Base-by-base conservation (phyloP, 352 stramenopile species). In the Phytophthora sansomeana region DNA sequence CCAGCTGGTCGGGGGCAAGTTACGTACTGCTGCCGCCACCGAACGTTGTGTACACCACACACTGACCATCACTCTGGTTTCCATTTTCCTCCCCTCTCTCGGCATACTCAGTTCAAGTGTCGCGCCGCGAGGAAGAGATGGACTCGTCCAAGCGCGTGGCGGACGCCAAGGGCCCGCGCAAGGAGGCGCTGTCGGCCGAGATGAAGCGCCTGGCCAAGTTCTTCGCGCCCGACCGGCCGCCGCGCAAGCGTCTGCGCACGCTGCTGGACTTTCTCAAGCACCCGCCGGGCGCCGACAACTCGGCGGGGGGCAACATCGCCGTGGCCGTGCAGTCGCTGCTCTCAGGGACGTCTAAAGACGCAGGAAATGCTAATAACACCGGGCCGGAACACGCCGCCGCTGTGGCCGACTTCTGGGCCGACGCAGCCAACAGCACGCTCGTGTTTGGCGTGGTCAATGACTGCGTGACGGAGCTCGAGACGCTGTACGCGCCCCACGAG, bases 181-280 rank as follows among this genome's bases (percentile, higher is more conserved):
- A 81, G 54, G 69, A 81, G 44, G 50, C 58, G 32, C 44, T 63
- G 41, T 70, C 60, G 6, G 67, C 62, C 38, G 86, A 92, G 42
- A 72, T 90, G 36, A 94, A 95, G 80, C 87, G 87, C 9, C 80
- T 96, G 33, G 82, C 81, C 57, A 94, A 94, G 72, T 96, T 96
- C 82, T 96, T 88, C 60, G 82, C 85, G 21, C 65, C 86, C 33
- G 89, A 95, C 65, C 84, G 88, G 1, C 85, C 87, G 26, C 87
- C 87, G 26, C 87, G 89, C 53, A 96, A 96, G 77, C 87, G 89
- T 6, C 72, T 96, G 62, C 84, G 83, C 57, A 95, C 83, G 36
- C 63, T 94, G 52, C 69, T 96, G 54, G 89, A 96, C 59, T 96
- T 93, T 67, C 75, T 96, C 29, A 92, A 93, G 74, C 83, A 77